Conservation (phyloP, 2,329 filamentous ascomycete genomes). For the Cladophialophora chaetospira region DNA sequence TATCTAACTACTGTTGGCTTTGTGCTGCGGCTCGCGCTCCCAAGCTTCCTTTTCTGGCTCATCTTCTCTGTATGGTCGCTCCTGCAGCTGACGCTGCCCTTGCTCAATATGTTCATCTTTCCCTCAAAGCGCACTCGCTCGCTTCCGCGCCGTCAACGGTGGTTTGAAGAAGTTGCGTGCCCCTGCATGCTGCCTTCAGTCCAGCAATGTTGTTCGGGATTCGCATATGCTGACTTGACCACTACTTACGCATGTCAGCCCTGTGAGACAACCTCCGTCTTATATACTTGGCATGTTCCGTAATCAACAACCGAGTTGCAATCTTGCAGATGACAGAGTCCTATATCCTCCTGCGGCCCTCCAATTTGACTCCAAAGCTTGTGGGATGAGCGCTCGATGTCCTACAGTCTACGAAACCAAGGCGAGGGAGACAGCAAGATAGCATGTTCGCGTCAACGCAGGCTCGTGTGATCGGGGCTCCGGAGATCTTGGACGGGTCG, state of each 20-base stretch:
- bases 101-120: neutral
- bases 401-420: neutral
- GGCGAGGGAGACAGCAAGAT: neutral
- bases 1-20: constrained; percentile 1
- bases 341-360: neutral
- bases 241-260: neutral
- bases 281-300: neutral
- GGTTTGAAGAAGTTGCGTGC: neutral
- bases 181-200: neutral
- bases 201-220: neutral
- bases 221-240: neutral
- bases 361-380: neutral
- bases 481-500: constrained; percentile 12
- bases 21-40: neutral
- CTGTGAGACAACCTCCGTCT: neutral
- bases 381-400: neutral
- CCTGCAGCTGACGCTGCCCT: neutral
- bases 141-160: too few species aligned
- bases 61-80: neutral
- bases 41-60: constrained; percentile 1
- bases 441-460: constrained; percentile 14
- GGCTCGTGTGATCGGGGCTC: constrained; percentile 1
- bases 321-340: neutral
- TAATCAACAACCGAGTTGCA: neutral
- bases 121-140: neutral